These are phyloP conservation scores for Dryas alaskensis DNA, from an alignment of 306 rosid species.

Conservation along the genomic window DNA sequence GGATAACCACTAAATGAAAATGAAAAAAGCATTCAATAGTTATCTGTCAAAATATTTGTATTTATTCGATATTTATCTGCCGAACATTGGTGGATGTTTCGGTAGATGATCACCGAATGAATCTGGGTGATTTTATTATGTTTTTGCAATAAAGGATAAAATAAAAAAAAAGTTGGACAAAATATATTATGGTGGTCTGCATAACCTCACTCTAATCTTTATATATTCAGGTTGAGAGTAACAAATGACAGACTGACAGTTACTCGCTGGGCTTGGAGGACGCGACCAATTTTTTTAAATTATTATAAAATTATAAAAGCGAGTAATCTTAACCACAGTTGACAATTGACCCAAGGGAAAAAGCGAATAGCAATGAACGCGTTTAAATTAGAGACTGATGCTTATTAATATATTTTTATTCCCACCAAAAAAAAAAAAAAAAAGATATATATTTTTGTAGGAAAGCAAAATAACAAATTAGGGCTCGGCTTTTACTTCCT, in stretches of 20 bases:
- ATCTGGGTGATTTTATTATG: too few species aligned
- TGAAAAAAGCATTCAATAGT: too few species aligned
- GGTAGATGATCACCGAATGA: too few species aligned
- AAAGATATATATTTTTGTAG: not conserved
- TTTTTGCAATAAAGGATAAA: too few species aligned
- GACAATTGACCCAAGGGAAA: not conserved
- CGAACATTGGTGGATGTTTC: too few species aligned
- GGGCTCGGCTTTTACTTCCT: conserved; percentile 9
- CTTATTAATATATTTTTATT: not conserved
- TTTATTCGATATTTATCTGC: too few species aligned
- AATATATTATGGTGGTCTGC: too few species aligned
- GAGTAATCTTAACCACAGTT: not conserved
- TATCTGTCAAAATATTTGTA: too few species aligned
- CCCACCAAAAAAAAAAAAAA: too few species aligned
- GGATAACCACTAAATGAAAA: too few species aligned
- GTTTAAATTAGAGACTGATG: not conserved
- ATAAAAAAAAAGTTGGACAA: too few species aligned
- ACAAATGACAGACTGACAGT: not conserved
- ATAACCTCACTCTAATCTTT: too few species aligned
- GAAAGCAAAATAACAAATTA: not conserved
- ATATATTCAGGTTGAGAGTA: not conserved
- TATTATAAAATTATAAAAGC: not conserved
- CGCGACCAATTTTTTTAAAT: not conserved
- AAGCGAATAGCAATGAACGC: not conserved
- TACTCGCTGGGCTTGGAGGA: not conserved